Percentiles rank a stretch among this genome's conserved stretches.
Evolutionary conservation across 2,329 filamentous ascomycete species (phyloP).

Genomic region (Cordyceps fumosorosea): DNA sequence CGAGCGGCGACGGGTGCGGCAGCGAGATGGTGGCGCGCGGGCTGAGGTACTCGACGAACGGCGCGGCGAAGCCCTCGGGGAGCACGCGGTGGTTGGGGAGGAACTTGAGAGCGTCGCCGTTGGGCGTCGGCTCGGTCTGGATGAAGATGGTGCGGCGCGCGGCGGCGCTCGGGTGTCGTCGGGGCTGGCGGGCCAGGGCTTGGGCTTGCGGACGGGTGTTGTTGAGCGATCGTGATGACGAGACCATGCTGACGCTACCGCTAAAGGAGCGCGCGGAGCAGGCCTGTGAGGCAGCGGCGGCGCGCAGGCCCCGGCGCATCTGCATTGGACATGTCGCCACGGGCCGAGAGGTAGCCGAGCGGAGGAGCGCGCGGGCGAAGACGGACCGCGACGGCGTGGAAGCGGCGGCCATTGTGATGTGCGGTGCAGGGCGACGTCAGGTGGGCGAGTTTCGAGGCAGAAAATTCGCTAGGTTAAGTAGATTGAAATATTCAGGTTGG

Average conservation of each 20-base stretch:
- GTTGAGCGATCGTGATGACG: not conserved
- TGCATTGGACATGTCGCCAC: conserved; percentile 14
- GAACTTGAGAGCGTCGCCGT: conserved; percentile 94
- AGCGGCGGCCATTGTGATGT: conserved; percentile 5
- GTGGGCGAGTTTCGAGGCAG: not conserved
- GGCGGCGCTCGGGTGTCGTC: conserved; percentile 18
- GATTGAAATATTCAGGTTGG: not conserved
- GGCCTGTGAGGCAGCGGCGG: not conserved
- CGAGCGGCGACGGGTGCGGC: conserved; percentile 85
- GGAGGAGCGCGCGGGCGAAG: conserved; percentile 8
- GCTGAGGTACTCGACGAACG: conserved; percentile 87
- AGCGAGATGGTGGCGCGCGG: conserved; percentile 83
- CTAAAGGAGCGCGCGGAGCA: not conserved
- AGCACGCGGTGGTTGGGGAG: conserved; percentile 83
- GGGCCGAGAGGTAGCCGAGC: conserved; percentile 13
- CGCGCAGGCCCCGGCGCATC: conserved; percentile 12
- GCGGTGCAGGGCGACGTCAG: not conserved
- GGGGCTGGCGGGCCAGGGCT: not conserved
- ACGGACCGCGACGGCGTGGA: conserved; percentile 4
- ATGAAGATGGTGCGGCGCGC: conserved; percentile 77
- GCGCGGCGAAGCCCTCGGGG: conserved; percentile 62
- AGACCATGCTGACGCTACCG: not conserved
- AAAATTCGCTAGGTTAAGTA: not conserved
- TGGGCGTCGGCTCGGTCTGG: conserved; percentile 91
- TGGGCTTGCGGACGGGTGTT: not conserved